Conservation (phyloP, 2,329 filamentous ascomycete genomes). For the Pyrenophora tritici-repentis region DNA sequence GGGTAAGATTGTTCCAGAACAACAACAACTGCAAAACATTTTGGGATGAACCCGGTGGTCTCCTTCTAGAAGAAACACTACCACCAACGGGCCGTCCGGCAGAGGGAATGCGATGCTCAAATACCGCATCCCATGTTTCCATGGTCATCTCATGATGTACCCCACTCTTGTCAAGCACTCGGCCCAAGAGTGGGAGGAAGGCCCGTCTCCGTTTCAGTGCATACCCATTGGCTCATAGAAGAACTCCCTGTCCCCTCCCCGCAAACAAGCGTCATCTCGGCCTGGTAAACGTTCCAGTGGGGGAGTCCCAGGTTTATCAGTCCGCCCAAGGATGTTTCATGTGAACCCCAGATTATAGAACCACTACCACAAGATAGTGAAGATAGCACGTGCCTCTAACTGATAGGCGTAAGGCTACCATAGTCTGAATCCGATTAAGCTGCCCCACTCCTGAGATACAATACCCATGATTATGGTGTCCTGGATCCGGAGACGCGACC, state of each 20-base stretch:
- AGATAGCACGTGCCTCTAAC: constrained; percentile 9
- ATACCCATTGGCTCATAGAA: background rate
- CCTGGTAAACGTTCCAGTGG: background rate
- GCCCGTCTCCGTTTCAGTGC: background rate
- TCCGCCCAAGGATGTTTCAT: background rate
- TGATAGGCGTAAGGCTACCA: constrained; percentile 9
- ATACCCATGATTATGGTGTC: background rate
- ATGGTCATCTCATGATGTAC: background rate
- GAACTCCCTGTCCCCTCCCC: background rate
- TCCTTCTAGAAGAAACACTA: too few species aligned
- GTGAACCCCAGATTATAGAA: constrained; percentile 10
- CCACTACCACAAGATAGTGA: constrained; percentile 8
- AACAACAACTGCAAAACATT: too few species aligned
- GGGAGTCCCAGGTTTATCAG: background rate
- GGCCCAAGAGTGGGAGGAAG: background rate
- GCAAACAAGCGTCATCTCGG: background rate
- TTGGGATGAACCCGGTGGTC: too few species aligned
- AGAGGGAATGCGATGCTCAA: too few species aligned
- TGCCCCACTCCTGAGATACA: constrained; percentile 14
- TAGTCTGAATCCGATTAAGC: too few species aligned
- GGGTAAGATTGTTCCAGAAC: too few species aligned
- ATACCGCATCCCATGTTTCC: too few species aligned
- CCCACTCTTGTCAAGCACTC: background rate
- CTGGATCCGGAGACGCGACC: background rate
- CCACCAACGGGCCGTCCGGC: too few species aligned